A percentile compares a stretch with the other conserved stretches of the same genome.
These are phyloP conservation scores for Solanum piurae DNA, from an alignment of 257 asterid species.

Conservation along the genomic window DNA sequence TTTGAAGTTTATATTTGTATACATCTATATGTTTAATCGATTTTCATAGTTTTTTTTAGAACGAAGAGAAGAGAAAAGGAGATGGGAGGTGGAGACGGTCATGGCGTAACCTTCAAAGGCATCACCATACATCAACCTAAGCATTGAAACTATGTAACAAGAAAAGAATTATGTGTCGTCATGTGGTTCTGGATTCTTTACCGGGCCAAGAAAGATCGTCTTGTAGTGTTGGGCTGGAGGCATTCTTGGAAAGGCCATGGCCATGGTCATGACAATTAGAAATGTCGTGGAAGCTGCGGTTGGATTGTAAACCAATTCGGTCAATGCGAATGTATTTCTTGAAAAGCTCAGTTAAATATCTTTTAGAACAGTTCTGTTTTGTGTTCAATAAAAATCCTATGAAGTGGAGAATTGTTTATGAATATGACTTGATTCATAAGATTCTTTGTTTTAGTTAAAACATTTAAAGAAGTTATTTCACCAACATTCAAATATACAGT, in stretches of 20 bases:
- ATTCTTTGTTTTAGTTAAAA: neutral
- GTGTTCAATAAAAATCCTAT: neutral
- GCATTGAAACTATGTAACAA: slow-evolving; percentile 83
- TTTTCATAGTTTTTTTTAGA: neutral
- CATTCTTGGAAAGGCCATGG: slow-evolving; percentile 95
- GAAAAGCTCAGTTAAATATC: neutral
- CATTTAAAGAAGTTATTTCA: too few species aligned
- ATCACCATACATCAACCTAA: slow-evolving; percentile 66
- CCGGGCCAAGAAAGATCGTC: slow-evolving; percentile 85
- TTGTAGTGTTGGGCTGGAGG: slow-evolving; percentile 86
- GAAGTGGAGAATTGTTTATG: neutral
- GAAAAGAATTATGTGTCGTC: slow-evolving; percentile 83
- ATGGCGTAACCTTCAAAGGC: slow-evolving; percentile 63
- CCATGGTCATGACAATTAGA: slow-evolving; percentile 49
- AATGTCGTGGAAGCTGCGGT: neutral
- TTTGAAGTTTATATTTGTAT: neutral
- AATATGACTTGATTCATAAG: neutral
- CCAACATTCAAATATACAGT: too few species aligned
- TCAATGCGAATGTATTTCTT: neutral
- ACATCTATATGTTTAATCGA: neutral
- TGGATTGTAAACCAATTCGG: neutral
- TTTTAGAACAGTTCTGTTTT: neutral
- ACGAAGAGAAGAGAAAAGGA: slow-evolving; percentile 5
- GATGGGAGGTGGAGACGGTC: slow-evolving; percentile 59
- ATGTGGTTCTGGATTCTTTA: slow-evolving; percentile 95